Base-by-base conservation (phyloP, 768 basidiomycete species). In the Piloderma croceum region DNA sequence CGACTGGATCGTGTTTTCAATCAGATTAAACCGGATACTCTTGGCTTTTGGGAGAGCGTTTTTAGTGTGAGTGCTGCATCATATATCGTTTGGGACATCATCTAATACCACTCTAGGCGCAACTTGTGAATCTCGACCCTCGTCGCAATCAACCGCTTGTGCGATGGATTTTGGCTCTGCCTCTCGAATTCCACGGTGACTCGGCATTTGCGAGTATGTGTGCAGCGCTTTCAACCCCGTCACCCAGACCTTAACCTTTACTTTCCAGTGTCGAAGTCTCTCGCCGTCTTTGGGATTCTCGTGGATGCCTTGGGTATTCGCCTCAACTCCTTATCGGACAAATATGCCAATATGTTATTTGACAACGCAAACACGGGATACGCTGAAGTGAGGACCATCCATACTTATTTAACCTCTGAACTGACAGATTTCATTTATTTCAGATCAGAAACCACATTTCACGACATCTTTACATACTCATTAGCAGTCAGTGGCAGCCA, bases 1-100 rank as follows among this genome's bases (percentile, higher is more conserved):
- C 76, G 76, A 34, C 60, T 93, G 24, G 70, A 80, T 39, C 62
- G 66, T 24, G 77, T 91, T 39, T 79, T 83, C 46, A 61, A 67
- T 6, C 81, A 83, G 47, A 84, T 92, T 54, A 88, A 87, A 49
- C 90, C 90, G 33, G 91, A 93, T 53, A 93, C 89, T 1, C 60
- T 87, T 21, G 57, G 67, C 7, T 81, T 86, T 45, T 91, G 88
- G 85, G 83, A 83, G 50, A 69, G 63, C 17, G 65, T 81, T 21
- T 71, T 88, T 53, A 71, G 69, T 46, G 79, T 81, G 44, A 47
- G 70, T 52, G 5, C 32, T 11, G 20, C 35, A 18, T 31, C 18
- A 43, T 23, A 12, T 19, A 4, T 41, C 34, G 12, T 23, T 20
- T 39, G 31, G 23, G 54, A 24, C 32, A 22, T 22, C 48, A 20